Base-by-base conservation (phyloP, 2,329 filamentous ascomycete genomes). In the Arthrobotrys pseudoclavata region DNA sequence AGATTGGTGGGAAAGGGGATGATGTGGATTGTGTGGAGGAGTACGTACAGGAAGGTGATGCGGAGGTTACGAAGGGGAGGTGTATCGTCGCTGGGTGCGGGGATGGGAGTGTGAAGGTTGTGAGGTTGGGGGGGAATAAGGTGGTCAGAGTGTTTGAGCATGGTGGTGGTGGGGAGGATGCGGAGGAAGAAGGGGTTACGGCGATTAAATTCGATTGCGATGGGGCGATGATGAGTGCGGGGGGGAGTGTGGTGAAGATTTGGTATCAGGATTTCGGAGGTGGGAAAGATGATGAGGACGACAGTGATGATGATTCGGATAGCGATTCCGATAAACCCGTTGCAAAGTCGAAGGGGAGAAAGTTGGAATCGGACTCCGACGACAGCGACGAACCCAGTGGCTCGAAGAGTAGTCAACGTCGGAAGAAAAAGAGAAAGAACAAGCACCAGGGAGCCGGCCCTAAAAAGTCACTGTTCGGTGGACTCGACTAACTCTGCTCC, bases 171-270 rank as follows among this genome's bases (percentile, higher is more conserved):
- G 75, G 76, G 29, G 79, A 79, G 6, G 61, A 69, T 31, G 79
- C 37, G 5, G 71, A 81, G 47, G 85, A 96, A 18, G 95, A 98
- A 82, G 92, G 91, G 1, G 94, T 97, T 2, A 88, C 94, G 1
- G 92, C 89, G 0, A 84, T 99, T 0, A 91, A 88, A 0, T 97
- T 98, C 79, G 96, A 98, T 84, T 91, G 91, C 62, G 89, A 91
- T 63, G 92, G 94, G 53, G 88, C 96, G 53, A 89, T 99, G 86
- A 93, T 99, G 80, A 96, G 91, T 81, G 94, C 93, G 10, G 96
- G 96, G 67, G 96, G 96, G 0, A 88, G 88, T 80, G 90, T 90
- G 0, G 88, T 99, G 79, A 97, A 97, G 84, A 90, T 98, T 1
- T 99, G 96, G 96, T 89, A 90, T 77, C 89, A 96, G 82, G 88